Evolutionary conservation across 2,329 filamentous ascomycete genomes (phyloP).

Genomic region (Calonectria pauciramosa): DNA sequence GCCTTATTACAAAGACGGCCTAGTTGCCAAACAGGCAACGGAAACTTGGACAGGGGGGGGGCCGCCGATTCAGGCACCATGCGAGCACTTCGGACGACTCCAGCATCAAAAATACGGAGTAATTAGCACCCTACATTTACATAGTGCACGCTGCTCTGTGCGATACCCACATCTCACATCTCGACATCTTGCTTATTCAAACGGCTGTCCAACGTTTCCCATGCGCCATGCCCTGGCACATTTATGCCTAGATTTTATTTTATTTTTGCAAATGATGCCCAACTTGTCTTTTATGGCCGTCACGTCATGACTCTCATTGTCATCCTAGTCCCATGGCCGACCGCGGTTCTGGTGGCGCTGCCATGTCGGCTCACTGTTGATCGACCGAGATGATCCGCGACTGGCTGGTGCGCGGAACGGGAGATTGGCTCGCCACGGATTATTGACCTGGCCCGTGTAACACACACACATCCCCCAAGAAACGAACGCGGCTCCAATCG

Average conservation of each 20-base stretch:
- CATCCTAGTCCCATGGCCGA: not conserved
- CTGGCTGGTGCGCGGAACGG: not conserved
- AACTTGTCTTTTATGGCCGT: not conserved
- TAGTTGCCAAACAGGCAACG: not conserved
- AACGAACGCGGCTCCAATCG: constrained; percentile 20
- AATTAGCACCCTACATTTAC: not conserved
- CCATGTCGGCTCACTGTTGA: constrained; percentile 9
- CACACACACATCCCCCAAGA: constrained; percentile 23
- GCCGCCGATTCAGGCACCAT: not conserved
- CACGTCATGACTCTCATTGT: not conserved
- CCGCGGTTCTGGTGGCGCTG: constrained; percentile 3
- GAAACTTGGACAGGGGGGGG: not conserved
- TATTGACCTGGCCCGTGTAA: constrained; percentile 16
- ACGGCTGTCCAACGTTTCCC: not conserved
- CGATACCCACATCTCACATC: not conserved
- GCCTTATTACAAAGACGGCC: not conserved
- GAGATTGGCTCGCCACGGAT: constrained; percentile 18
- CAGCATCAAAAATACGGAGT: constrained; percentile 7
- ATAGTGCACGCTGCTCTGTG: not conserved
- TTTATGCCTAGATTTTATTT: not conserved
- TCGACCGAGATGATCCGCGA: constrained; percentile 16
- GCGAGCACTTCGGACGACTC: constrained; percentile 13
- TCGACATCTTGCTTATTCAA: not conserved
- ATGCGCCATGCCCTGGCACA: not conserved
- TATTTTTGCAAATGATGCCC: not conserved